phyloP scores from a whole-genome alignment of 129 eudicot genomes.

The Dittrichia graveolens region DNA sequence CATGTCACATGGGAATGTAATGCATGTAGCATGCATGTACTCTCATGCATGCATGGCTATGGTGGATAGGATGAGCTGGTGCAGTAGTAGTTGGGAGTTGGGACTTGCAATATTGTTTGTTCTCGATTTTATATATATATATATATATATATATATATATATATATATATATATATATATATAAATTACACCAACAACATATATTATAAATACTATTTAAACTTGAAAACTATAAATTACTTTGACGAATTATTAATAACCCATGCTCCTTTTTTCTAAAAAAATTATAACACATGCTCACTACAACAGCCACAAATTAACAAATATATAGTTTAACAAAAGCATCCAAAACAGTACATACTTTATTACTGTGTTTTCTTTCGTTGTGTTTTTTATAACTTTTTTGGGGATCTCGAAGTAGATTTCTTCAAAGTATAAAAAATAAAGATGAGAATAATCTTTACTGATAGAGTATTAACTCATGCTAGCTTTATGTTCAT shows the following conservation, averaged over 20 bases:
- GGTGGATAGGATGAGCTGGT: too few relatives aligned
- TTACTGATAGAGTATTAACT: constrained; percentile 7
- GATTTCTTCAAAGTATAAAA: constrained; percentile 24
- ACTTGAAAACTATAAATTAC: too few relatives aligned
- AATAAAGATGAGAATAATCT: constrained; percentile 12
- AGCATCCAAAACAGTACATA: not conserved
- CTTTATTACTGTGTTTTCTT: constrained; percentile 9
- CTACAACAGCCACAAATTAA: constrained; percentile 9
- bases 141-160: too few relatives aligned
- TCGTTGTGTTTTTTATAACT: not conserved
- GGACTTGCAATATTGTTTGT: too few relatives aligned
- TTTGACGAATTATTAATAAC: not conserved
- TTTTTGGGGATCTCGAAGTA: constrained; percentile 23
- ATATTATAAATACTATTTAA: too few relatives aligned
- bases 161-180: too few relatives aligned
- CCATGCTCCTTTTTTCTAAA: constrained; percentile 18
- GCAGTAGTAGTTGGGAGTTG: too few relatives aligned
- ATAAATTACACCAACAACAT: too few relatives aligned
- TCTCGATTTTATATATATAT: too few relatives aligned
- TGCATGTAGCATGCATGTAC: too few relatives aligned
- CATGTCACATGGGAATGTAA: too few relatives aligned
- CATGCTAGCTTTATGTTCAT: constrained; percentile 18
- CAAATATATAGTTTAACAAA: constrained; percentile 6
- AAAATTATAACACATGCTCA: not conserved
- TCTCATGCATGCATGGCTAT: too few relatives aligned